A percentile compares a stretch with the other conserved stretches of the same genome.
Conservation (phyloP, 208 protist genomes). For the Kentomonas sorsogonicus region DNA sequence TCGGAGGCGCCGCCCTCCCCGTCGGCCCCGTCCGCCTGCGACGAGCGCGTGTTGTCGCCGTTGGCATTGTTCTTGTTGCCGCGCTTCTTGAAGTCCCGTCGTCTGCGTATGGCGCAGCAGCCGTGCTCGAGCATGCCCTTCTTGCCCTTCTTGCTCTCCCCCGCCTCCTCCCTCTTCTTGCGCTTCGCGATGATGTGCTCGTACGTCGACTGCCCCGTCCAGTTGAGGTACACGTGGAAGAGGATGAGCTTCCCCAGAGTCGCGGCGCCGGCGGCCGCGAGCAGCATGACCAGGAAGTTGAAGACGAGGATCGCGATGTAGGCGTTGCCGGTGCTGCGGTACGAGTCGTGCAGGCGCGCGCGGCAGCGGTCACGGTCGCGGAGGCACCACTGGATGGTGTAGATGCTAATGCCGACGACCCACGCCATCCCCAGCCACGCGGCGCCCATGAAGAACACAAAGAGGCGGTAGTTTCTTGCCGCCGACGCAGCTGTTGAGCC, state of each 20-base stretch:
- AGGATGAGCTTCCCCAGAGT: constrained; percentile 64
- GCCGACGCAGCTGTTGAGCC: constrained; percentile 88
- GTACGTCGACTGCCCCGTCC: constrained; percentile 60
- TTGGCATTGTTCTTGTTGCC: constrained; percentile 21
- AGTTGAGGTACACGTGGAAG: constrained; percentile 72
- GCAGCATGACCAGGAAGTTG: constrained; percentile 41
- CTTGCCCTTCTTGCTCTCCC: constrained; percentile 16
- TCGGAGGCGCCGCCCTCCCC: background rate
- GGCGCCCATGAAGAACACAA: constrained; percentile 61
- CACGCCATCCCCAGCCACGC: constrained; percentile 61
- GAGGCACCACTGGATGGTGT: constrained; percentile 45
- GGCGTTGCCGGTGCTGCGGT: constrained; percentile 34
- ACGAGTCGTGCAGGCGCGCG: constrained; percentile 21
- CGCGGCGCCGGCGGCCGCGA: constrained; percentile 26
- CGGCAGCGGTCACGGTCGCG: constrained; percentile 40
- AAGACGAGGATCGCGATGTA: constrained; percentile 52
- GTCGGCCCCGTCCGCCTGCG: background rate
- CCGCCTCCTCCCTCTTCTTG: constrained; percentile 35
- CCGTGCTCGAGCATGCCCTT: constrained; percentile 6
- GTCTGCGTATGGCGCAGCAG: constrained; percentile 33
- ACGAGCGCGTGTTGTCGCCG: background rate
- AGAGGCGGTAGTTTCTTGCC: constrained; percentile 72
- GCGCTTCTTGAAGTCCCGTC: constrained; percentile 71
- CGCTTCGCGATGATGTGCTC: constrained; percentile 70
- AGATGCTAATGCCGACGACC: constrained; percentile 54